phyloP scores from a whole-genome alignment of 2,329 filamentous ascomycete species.

The Trichoderma arundinaceum region DNA sequence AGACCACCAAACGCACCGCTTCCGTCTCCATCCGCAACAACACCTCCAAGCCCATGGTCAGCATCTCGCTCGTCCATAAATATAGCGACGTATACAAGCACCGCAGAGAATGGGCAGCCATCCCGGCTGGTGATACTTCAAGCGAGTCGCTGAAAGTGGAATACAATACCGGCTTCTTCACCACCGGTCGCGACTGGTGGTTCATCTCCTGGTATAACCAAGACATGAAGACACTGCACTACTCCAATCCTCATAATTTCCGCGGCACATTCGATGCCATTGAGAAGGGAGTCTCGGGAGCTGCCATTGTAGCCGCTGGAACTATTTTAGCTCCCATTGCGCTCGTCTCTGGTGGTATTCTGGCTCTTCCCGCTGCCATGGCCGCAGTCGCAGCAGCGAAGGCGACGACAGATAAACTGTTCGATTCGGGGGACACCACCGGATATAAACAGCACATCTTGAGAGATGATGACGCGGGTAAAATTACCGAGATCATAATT shows the following conservation, averaged over 20 bases:
- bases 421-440: not conserved
- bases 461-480: slow-evolving; percentile 1
- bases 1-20: slow-evolving; percentile 26
- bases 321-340: not conserved
- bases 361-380: not conserved
- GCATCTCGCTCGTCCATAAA: slow-evolving; percentile 32
- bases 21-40: slow-evolving; percentile 32
- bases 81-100: slow-evolving; percentile 35
- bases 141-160: slow-evolving; percentile 29
- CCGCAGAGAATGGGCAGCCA: slow-evolving; percentile 28
- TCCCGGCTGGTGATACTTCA: slow-evolving; percentile 12
- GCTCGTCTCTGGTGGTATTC: not conserved
- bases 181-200: slow-evolving; percentile 35
- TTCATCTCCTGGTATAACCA: slow-evolving; percentile 32
- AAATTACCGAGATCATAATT: not conserved
- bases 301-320: not conserved
- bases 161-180: slow-evolving; percentile 34
- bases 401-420: not conserved
- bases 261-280: not conserved
- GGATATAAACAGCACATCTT: not conserved
- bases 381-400: not conserved
- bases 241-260: slow-evolving; percentile 32
- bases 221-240: slow-evolving; percentile 31
- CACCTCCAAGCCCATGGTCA: slow-evolving; percentile 27
- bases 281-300: not conserved